phyloP scores from a whole-genome alignment of 129 eudicot species.

The Centrapalus pauciflorus region DNA sequence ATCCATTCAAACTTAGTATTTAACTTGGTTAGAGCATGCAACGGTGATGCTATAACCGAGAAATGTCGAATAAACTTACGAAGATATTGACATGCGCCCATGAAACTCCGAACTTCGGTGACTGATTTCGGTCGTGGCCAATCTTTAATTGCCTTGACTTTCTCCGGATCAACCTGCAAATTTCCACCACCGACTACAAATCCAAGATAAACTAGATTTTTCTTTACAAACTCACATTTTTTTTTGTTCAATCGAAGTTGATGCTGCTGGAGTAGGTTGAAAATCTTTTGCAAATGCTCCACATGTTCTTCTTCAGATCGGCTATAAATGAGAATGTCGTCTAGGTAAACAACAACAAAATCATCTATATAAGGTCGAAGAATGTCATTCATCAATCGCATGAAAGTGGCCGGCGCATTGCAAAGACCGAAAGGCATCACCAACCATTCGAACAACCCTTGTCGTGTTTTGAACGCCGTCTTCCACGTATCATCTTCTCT shows the following conservation, averaged over 20 bases:
- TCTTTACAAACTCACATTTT: conserved; percentile 19
- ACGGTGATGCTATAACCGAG: not conserved
- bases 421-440: conserved; percentile 22
- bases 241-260: conserved; percentile 8
- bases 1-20: not conserved
- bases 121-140: conserved; percentile 6
- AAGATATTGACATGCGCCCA: conserved; percentile 21
- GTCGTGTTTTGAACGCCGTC: conserved; percentile 10
- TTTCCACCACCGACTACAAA: conserved; percentile 9
- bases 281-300: conserved; percentile 9
- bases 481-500: conserved; percentile 30
- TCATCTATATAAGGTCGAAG: conserved; percentile 11
- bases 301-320: conserved; percentile 8
- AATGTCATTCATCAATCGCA: conserved; percentile 22
- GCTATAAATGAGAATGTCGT: conserved; percentile 17
- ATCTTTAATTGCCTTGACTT: not conserved
- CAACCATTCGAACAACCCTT: conserved; percentile 22
- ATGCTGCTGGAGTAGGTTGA: not conserved
- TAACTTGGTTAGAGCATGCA: conserved; percentile 12
- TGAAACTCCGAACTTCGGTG: conserved; percentile 19
- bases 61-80: conserved; percentile 17
- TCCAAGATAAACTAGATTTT: conserved; percentile 9
- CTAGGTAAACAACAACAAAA: conserved; percentile 24
- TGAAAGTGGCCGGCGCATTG: conserved; percentile 16
- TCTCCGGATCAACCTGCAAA: conserved; percentile 4